Percentiles rank a stretch among this genome's conserved stretches.
These are phyloP conservation scores for Juncus inflexus DNA, from an alignment of 176 grass and related monocot genomes.

Conservation along the genomic window DNA sequence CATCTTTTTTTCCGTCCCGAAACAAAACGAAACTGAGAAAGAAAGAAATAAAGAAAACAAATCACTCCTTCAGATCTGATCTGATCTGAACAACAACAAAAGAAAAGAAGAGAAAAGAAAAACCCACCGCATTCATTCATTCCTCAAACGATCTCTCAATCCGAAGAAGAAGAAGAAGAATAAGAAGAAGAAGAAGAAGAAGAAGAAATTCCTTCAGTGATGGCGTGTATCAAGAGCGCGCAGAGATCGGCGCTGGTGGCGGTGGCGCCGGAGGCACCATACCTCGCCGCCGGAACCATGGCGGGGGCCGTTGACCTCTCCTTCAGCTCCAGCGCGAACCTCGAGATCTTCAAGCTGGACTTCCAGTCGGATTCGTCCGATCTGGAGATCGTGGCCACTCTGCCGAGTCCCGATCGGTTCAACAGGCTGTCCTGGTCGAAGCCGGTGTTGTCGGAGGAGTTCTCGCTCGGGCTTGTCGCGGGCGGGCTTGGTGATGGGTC, in stretches of 20 bases:
- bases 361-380: conserved; percentile 84
- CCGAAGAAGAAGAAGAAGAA: neutral
- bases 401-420: conserved; percentile 82
- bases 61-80: neutral
- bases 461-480: conserved; percentile 74
- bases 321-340: conserved; percentile 81
- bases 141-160: conserved; percentile 15
- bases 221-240: conserved; percentile 99
- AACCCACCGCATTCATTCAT: neutral
- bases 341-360: conserved; percentile 96
- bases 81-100: conserved; percentile 27
- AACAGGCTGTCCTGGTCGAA: conserved; percentile 83
- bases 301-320: conserved; percentile 69
- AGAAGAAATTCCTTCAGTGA: conserved; percentile 16
- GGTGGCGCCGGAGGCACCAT: conserved; percentile 77
- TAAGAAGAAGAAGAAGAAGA: neutral
- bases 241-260: conserved; percentile 82
- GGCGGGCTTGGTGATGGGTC: conserved; percentile 82
- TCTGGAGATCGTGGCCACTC: conserved; percentile 52
- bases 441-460: conserved; percentile 47
- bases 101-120: neutral
- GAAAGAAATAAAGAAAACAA: too few species aligned
- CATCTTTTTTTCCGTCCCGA: too few species aligned
- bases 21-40: too few species aligned
- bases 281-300: conserved; percentile 91